A percentile compares a stretch with the other conserved stretches of the same genome.
These are phyloP conservation scores for Penicillium atrosanguineum DNA, from an alignment of 495 filamentous ascomycete species.

Conservation along the genomic window DNA sequence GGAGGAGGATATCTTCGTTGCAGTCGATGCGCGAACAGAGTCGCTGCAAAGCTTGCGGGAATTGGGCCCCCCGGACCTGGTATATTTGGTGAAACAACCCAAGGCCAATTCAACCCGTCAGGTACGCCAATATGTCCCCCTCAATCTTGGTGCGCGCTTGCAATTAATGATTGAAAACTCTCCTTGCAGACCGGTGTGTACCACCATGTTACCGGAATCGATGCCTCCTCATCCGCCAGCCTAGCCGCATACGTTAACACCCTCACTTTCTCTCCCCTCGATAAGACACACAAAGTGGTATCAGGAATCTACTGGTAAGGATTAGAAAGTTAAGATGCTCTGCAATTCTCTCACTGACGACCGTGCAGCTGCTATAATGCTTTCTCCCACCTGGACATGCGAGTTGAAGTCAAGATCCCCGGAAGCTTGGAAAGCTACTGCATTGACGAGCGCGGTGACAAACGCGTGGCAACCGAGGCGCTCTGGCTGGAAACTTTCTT, in stretches of 20 bases:
- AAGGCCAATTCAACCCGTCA: conserved; percentile 51
- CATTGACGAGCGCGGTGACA: conserved; percentile 93
- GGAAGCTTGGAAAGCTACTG: conserved; percentile 94
- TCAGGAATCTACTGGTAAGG: conserved; percentile 89
- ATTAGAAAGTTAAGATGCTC: neutral
- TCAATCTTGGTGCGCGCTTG: neutral
- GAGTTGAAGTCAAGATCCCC: conserved; percentile 93
- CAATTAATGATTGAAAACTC: conserved; percentile 4
- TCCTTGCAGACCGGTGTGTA: conserved; percentile 76
- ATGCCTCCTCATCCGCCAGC: conserved; percentile 95
- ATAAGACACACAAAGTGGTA: conserved; percentile 84
- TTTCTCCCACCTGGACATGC: conserved; percentile 97
- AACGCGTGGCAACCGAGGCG: conserved; percentile 83
- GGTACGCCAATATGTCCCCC: conserved; percentile 26
- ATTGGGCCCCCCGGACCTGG: conserved; percentile 91
- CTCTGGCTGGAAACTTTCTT: conserved; percentile 98
- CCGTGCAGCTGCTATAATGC: conserved; percentile 91
- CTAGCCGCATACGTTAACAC: conserved; percentile 98
- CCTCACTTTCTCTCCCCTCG: conserved; percentile 81
- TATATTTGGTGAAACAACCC: conserved; percentile 89
- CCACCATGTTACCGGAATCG: conserved; percentile 96
- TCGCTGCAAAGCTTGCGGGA: conserved; percentile 79
- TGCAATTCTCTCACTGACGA: conserved; percentile 21
- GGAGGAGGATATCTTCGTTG: conserved; percentile 77
- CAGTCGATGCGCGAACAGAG: conserved; percentile 87